A percentile compares a stretch with the other conserved stretches of the same genome.
Conservation (phyloP, 371 early-diverging fungal genomes). For the Phascolomyces articulosus region DNA sequence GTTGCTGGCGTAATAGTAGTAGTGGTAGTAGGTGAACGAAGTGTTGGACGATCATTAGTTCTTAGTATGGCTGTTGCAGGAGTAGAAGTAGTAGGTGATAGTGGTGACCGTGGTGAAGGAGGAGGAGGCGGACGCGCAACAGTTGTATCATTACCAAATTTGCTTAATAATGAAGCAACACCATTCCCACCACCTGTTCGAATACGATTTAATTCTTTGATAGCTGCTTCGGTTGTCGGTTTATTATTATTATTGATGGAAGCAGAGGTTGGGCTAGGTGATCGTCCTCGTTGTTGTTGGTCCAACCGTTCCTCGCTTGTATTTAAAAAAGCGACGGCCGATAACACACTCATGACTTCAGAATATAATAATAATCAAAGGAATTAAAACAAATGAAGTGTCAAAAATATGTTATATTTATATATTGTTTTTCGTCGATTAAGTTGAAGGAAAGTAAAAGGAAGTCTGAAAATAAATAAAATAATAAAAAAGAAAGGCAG, state of each 20-base stretch:
- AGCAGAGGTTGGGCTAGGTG: conserved; percentile 9
- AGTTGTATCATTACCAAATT: conserved; percentile 16
- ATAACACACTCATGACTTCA: conserved; percentile 41
- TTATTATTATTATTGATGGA: conserved; percentile 4
- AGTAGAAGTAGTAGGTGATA: conserved; percentile 3
- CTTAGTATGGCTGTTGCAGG: neutral
- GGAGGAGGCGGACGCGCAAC: conserved; percentile 3
- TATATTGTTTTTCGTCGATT: neutral
- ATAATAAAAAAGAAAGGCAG: neutral
- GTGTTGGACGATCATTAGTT: neutral
- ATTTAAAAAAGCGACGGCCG: conserved; percentile 43
- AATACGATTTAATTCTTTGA: conserved; percentile 15
- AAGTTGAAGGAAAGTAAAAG: neutral
- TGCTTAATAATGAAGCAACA: conserved; percentile 25
- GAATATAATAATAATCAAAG: neutral
- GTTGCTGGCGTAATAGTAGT: conserved; percentile 4
- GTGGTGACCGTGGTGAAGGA: neutral
- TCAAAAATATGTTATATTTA: too few relatives aligned
- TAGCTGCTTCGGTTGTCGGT: conserved; percentile 13
- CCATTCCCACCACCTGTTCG: conserved; percentile 15
- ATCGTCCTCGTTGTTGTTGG: neutral
- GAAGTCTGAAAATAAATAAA: conserved; percentile 3
- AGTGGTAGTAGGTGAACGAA: neutral
- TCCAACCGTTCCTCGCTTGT: conserved; percentile 1
- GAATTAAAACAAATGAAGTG: neutral